phyloP scores from a whole-genome alignment of 306 rosid species.

The Urtica urens region DNA sequence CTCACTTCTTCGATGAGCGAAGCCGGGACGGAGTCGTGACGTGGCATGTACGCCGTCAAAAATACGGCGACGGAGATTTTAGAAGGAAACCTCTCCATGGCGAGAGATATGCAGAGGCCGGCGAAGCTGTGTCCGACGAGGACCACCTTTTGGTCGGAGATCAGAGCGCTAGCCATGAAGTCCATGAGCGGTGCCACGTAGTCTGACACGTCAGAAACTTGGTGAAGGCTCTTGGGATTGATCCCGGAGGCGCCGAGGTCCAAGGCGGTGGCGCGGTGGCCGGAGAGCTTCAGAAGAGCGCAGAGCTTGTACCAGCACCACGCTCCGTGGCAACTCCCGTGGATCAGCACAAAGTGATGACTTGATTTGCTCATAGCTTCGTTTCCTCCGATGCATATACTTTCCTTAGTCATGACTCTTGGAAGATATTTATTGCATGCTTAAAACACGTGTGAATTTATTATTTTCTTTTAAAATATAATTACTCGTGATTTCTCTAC shows the following conservation, averaged over 20 bases:
- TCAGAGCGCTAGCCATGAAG: slow-evolving; percentile 25
- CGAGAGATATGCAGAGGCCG: slow-evolving; percentile 29
- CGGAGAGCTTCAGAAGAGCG: slow-evolving; percentile 14
- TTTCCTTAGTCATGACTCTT: no score
- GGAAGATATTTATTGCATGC: no score
- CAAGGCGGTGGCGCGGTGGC: slow-evolving; percentile 32
- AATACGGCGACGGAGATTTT: slow-evolving; percentile 33
- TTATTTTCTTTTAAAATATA: no score
- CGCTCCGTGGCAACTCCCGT: slow-evolving; percentile 42
- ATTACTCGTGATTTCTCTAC: no score
- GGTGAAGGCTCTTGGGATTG: slow-evolving; percentile 23
- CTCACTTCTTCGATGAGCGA: slow-evolving; percentile 21
- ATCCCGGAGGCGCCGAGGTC: slow-evolving; percentile 38
- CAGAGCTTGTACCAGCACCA: slow-evolving; percentile 50
- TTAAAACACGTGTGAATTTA: no score
- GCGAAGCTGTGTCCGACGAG: slow-evolving; percentile 46
- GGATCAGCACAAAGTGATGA: slow-evolving; percentile 44
- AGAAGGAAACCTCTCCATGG: slow-evolving; percentile 39
- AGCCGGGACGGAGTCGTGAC: slow-evolving; percentile 12
- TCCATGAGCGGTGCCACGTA: slow-evolving; percentile 28
- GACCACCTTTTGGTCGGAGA: slow-evolving; percentile 15
- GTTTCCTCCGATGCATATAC: no score
- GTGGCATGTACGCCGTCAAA: slow-evolving; percentile 28
- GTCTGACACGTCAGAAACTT: slow-evolving; percentile 24
- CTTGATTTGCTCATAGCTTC: no score